Evolutionary conservation across 768 basidiomycete species (phyloP).

Genomic region (Dictyophora rubrovolvata): DNA sequence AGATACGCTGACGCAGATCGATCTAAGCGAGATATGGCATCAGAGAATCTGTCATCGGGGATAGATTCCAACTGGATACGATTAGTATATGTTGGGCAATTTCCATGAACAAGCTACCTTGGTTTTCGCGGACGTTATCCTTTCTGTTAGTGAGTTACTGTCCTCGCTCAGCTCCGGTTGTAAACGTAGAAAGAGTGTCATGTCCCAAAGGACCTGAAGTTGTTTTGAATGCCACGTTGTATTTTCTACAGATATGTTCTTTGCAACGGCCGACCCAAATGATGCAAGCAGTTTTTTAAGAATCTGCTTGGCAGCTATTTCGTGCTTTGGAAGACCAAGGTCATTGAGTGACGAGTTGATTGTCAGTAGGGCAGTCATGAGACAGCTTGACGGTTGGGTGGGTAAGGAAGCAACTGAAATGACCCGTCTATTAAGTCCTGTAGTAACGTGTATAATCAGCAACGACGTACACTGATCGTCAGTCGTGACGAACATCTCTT

Average conservation of each 20-base stretch:
- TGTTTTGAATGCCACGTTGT: slow-evolving; percentile 16
- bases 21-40: slow-evolving; percentile 18
- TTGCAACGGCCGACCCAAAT: slow-evolving; percentile 31
- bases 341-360: slow-evolving; percentile 45
- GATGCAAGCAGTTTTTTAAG: slow-evolving; percentile 27
- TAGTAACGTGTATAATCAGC: neutral
- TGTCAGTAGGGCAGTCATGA: slow-evolving; percentile 44
- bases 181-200: slow-evolving; percentile 39
- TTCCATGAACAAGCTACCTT: neutral
- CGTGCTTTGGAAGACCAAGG: slow-evolving; percentile 35
- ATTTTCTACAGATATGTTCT: slow-evolving; percentile 23
- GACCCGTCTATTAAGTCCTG: slow-evolving; percentile 1
- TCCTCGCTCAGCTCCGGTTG: slow-evolving; percentile 20
- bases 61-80: slow-evolving; percentile 6
- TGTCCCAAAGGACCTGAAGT: slow-evolving; percentile 32
- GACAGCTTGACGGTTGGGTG: slow-evolving; percentile 39
- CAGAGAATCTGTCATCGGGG: slow-evolving; percentile 4
- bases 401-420: slow-evolving; percentile 10
- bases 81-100: neutral
- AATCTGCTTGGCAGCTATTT: slow-evolving; percentile 16
- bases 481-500: neutral
- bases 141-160: slow-evolving; percentile 17
- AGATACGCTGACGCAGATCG: slow-evolving; percentile 34
- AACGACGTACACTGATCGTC: neutral
- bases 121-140: slow-evolving; percentile 17